Percentiles rank a stretch among this genome's conserved stretches.
phyloP scores from a whole-genome alignment of 2,329 filamentous ascomycete species.

The Penicillium sp. region DNA sequence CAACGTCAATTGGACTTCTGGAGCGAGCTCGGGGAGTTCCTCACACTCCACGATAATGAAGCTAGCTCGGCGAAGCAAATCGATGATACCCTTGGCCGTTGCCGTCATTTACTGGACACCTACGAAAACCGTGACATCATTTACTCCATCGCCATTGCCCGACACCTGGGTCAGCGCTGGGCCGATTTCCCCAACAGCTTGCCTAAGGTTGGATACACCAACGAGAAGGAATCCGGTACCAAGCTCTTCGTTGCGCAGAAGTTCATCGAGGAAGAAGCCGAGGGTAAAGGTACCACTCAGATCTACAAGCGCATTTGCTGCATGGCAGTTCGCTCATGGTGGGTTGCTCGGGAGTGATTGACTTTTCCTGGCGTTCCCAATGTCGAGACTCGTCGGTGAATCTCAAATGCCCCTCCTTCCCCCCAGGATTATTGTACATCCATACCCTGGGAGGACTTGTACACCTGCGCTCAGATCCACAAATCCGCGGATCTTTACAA shows the following conservation, averaged over 20 bases:
- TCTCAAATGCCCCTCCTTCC: not conserved
- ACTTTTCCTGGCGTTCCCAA: not conserved
- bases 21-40: conserved; percentile 72
- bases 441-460: not conserved
- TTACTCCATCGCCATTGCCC: conserved; percentile 80
- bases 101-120: conserved; percentile 72
- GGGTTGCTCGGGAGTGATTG: conserved; percentile 39
- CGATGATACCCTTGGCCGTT: conserved; percentile 63
- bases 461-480: not conserved
- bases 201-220: conserved; percentile 57
- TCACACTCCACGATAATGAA: conserved; percentile 63
- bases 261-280: conserved; percentile 66
- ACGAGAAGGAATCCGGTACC: conserved; percentile 66
- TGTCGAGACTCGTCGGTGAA: not conserved
- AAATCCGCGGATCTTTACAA: not conserved
- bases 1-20: conserved; percentile 75
- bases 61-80: conserved; percentile 56
- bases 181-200: conserved; percentile 59
- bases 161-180: conserved; percentile 68
- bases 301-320: conserved; percentile 69
- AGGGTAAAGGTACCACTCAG: conserved; percentile 70
- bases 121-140: conserved; percentile 87
- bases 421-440: not conserved
- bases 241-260: conserved; percentile 68
- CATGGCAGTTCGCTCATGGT: conserved; percentile 62